Evolutionary conservation across 1,284 basidiomycete genomes (phyloP), one percentile per base, ranked within the genome.

Genomic region (Sanghuangporus baumii): DNA sequence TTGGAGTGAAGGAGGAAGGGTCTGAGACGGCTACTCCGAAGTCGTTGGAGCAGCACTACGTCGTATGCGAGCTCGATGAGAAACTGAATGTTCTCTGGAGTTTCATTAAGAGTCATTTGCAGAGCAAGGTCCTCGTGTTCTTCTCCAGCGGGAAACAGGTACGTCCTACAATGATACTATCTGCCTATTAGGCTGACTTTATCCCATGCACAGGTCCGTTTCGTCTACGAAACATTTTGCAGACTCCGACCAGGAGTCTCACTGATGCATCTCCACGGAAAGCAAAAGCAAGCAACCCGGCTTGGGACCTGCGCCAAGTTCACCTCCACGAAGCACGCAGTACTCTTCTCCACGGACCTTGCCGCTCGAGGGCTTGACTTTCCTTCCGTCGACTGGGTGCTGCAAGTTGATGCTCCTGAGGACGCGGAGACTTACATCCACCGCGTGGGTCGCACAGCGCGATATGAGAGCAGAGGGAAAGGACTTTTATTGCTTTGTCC

Each of bases 351-450:
- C 38, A 99, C 96, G n/a, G 96, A 99, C 73, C 91, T 99, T 68
- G 96, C 97, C 31, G 95, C 96, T 2, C 87, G 97, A 62, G 96
- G 96, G 12, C 81, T 99, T 63, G 97, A 99, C 76, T 99, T 99
- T 74, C 96, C 97, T 2, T 85, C 92, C 0, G 89, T 99, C 31
- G 94, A 98, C 74, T 99, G 97, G 96, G 96, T 99, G 11, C 75
- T 99, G 40, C 97, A 99, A 74, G 79, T 96, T n/a, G 96, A 99
- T 74, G 94, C 92, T 26, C 96, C 96, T 0, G 96, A 99, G 75
- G 96, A 98, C 71, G 93, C 90, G n/a, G 96, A 97, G 65, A 98
- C 94, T 11, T 99, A 99, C 74, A 94, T 99, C 55, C 96, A 99
- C 74, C 88, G 96, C 26, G 96, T 99, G 1, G 96, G 96, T 1